A percentile compares a stretch with the other conserved stretches of the same genome.
Conservation (phyloP, 2,329 filamentous ascomycete genomes). For the Cordyceps javanica region DNA sequence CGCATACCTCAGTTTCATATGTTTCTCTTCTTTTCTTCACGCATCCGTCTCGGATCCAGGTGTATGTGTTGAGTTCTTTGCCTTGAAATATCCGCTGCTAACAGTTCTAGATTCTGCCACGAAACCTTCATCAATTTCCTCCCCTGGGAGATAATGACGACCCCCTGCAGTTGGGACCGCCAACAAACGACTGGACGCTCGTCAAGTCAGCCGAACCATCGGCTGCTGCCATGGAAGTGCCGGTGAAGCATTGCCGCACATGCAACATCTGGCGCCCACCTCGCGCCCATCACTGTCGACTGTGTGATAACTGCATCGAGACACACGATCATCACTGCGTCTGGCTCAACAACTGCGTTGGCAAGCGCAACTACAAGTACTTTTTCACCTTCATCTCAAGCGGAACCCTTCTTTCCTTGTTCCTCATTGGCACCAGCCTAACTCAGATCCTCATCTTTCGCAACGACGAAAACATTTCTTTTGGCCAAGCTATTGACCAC, state of each 20-base stretch:
- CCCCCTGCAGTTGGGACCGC: conserved; percentile 71
- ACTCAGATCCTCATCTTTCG: conserved; percentile 73
- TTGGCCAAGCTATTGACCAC: conserved; percentile 60
- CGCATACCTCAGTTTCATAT: conserved; percentile 85
- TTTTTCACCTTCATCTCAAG: conserved; percentile 89
- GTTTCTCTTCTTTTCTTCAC: conserved; percentile 88
- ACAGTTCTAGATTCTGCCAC: conserved; percentile 67
- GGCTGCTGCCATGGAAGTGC: conserved; percentile 91
- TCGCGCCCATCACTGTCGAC: conserved; percentile 89
- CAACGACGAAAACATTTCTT: conserved; percentile 56
- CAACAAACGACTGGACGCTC: conserved; percentile 90
- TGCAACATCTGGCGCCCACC: conserved; percentile 97
- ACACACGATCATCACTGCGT: conserved; percentile 98
- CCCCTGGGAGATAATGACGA: conserved; percentile 69
- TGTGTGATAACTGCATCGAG: conserved; percentile 96
- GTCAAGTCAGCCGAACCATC: conserved; percentile 71
- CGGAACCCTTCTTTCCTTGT: conserved; percentile 69
- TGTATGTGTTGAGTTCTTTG: conserved; percentile 49
- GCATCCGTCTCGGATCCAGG: conserved; percentile 90
- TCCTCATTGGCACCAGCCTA: conserved; percentile 71
- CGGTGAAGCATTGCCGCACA: conserved; percentile 95
- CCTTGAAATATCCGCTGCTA: not conserved
- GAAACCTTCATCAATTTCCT: conserved; percentile 88
- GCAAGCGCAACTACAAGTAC: conserved; percentile 93
- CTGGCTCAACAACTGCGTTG: conserved; percentile 98